Conservation (phyloP, 257 asterid species). For the Solanum pimpinellifolium region DNA sequence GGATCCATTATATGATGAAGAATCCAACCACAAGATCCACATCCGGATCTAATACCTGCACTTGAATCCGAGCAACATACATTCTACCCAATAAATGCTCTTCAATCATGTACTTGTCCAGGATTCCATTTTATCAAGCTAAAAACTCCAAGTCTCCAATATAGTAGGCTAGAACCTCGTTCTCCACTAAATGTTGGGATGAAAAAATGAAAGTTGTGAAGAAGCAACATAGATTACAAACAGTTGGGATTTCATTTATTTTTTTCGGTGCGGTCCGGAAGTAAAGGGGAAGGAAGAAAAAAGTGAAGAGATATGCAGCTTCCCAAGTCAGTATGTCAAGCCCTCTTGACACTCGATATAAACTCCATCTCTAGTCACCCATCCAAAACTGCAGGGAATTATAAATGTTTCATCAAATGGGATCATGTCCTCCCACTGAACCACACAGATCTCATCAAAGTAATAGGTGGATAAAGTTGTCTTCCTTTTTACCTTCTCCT, state of each 20-base stretch:
- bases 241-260: not conserved
- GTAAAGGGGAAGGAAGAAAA: not conserved
- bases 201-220: not conserved
- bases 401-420: not conserved
- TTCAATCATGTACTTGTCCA: not conserved
- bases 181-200: not conserved
- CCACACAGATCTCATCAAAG: not conserved
- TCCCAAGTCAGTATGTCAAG: not conserved
- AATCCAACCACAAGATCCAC: not conserved
- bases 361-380: not conserved
- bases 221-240: not conserved
- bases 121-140: not conserved
- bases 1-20: not conserved
- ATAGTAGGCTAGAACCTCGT: not conserved
- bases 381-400: not conserved
- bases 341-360: not conserved
- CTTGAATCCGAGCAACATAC: not conserved
- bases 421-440: not conserved
- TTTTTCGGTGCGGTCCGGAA: not conserved
- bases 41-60: not conserved
- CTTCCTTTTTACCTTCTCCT: not conserved
- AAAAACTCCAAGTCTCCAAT: not conserved
- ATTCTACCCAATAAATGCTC: not conserved
- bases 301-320: not conserved
- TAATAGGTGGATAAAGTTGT: not conserved